phyloP scores from a whole-genome alignment of 768 basidiomycete genomes.

The Boletus edulis region DNA sequence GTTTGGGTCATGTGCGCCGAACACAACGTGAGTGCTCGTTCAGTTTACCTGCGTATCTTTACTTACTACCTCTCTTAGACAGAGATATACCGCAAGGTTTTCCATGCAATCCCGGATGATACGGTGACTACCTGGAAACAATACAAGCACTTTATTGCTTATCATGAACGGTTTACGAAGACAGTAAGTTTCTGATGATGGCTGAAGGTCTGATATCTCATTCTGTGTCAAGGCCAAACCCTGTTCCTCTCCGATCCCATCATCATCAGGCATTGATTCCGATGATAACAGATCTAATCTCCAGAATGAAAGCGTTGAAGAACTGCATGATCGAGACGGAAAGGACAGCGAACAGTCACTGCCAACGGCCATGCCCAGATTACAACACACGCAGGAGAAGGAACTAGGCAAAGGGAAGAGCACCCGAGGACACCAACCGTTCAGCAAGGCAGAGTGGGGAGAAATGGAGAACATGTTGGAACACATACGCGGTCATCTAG shows the following conservation, averaged over 20 bases:
- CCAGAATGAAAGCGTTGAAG: constrained; percentile 18
- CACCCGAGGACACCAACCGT: constrained; percentile 59
- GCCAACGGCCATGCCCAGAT: constrained; percentile 11
- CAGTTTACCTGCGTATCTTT: neutral
- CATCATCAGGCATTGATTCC: constrained; percentile 49
- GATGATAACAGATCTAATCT: constrained; percentile 36
- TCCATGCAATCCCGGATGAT: constrained; percentile 92
- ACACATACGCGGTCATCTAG: constrained; percentile 82
- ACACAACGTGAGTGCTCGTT: constrained; percentile 68
- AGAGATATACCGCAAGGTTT: constrained; percentile 93
- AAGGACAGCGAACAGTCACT: constrained; percentile 20
- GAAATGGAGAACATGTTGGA: constrained; percentile 85
- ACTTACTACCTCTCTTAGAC: constrained; percentile 52
- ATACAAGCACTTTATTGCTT: constrained; percentile 79
- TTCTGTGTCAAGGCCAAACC: constrained; percentile 41
- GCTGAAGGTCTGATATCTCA: neutral
- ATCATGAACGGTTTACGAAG: constrained; percentile 74
- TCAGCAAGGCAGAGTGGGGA: constrained; percentile 78
- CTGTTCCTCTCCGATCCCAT: constrained; percentile 39
- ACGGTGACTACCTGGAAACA: constrained; percentile 93
- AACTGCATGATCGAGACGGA: constrained; percentile 14
- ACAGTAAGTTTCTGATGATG: constrained; percentile 43
- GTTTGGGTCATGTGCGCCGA: constrained; percentile 86
- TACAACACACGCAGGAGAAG: constrained; percentile 36
- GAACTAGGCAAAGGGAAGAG: constrained; percentile 36